Evolutionary conservation across 495 filamentous ascomycete genomes (phyloP).

Genomic region (Xylaria venustula): DNA sequence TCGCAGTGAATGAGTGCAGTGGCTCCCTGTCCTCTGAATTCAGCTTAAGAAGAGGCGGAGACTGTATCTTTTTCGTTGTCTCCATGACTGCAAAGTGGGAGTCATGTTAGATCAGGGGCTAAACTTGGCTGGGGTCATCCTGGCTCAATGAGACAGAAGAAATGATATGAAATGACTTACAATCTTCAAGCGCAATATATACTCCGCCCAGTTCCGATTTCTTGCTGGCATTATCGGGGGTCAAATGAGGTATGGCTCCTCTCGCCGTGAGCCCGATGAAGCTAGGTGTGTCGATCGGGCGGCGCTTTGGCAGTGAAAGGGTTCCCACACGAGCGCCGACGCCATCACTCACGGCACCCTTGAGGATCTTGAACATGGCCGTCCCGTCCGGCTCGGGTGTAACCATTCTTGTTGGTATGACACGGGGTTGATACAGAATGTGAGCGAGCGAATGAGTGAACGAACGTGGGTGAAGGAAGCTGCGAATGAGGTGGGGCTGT

Average conservation of each 20-base stretch:
- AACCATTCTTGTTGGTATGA: slow-evolving; percentile 11
- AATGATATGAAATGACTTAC: slow-evolving; percentile 50
- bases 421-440: neutral
- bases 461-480: too few relatives aligned
- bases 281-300: slow-evolving; percentile 71
- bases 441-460: neutral
- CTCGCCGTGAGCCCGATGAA: slow-evolving; percentile 78
- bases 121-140: neutral
- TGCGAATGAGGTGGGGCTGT: too few relatives aligned
- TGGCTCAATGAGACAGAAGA: neutral
- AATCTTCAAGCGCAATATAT: slow-evolving; percentile 89
- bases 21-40: slow-evolving; percentile 35
- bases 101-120: slow-evolving; percentile 2
- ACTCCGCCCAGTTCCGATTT: slow-evolving; percentile 64
- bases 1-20: slow-evolving; percentile 71
- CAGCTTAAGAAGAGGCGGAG: slow-evolving; percentile 3
- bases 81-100: slow-evolving; percentile 76
- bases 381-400: slow-evolving; percentile 11
- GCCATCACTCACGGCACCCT: slow-evolving; percentile 29
- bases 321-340: slow-evolving; percentile 57
- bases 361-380: slow-evolving; percentile 42
- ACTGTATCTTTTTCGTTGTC: slow-evolving; percentile 49
- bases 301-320: slow-evolving; percentile 58
- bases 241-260: slow-evolving; percentile 80
- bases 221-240: slow-evolving; percentile 74